Evolutionary conservation across 768 basidiomycete genomes (phyloP).

Genomic region (Lactarius vividus): DNA sequence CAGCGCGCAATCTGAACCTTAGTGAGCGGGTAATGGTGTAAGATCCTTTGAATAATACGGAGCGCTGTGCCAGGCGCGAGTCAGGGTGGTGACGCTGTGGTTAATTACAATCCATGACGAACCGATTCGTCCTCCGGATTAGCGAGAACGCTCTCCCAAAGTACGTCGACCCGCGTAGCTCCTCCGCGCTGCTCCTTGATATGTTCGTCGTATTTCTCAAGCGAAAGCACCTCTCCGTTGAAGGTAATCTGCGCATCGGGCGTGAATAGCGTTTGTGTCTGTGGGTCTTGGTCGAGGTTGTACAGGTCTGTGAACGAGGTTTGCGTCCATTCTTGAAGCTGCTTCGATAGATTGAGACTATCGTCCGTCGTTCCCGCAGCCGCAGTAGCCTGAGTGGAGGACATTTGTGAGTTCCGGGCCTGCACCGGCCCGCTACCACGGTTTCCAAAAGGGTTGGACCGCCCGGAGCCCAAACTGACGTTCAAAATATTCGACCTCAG

Average conservation of each 20-base stretch:
- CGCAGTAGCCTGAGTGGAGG: not conserved
- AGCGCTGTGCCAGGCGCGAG: not conserved
- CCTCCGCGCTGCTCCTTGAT: not conserved
- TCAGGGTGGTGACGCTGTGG: too few species aligned
- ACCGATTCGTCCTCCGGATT: not conserved
- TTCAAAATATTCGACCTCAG: too few species aligned
- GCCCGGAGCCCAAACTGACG: too few species aligned
- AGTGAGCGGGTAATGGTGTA: constrained; percentile 13
- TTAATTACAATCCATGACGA: not conserved
- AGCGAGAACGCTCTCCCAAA: not conserved
- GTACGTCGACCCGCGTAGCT: not conserved
- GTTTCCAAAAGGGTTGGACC: not conserved
- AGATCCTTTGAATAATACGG: constrained; percentile 6
- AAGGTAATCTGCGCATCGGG: not conserved
- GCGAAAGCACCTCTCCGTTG: not conserved
- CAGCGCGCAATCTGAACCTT: constrained; percentile 12
- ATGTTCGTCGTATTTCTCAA: not conserved
- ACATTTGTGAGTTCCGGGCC: not conserved
- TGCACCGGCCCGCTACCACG: not conserved
- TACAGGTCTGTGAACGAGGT: not conserved
- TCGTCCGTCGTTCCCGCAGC: not conserved
- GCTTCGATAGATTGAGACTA: not conserved
- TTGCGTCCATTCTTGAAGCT: constrained; percentile 3
- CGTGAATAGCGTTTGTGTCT: not conserved
- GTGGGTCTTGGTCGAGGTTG: not conserved